These are phyloP conservation scores for Gossypium stocksii DNA, from an alignment of 345 rosid species.

Conservation along the genomic window DNA sequence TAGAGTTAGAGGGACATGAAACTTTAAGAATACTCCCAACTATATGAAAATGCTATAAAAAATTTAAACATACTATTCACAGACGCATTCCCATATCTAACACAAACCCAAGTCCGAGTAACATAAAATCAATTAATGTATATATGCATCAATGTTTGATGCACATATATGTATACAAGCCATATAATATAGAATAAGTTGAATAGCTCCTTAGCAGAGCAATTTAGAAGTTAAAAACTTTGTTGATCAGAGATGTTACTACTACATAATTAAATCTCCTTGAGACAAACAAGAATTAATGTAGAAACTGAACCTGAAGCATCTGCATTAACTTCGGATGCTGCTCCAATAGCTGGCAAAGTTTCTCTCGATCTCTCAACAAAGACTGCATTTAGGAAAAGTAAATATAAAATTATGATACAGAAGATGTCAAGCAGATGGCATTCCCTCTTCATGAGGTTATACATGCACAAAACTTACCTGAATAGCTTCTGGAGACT, in stretches of 20 bases:
- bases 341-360: slow-evolving; percentile 95
- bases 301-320: slow-evolving; percentile 61
- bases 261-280: not conserved
- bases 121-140: not conserved
- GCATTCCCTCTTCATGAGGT: not conserved
- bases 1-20: not conserved
- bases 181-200: not conserved
- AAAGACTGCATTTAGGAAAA: slow-evolving; percentile 54
- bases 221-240: not conserved
- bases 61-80: not conserved
- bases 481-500: slow-evolving; percentile 95
- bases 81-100: not conserved
- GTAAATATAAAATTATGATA: slow-evolving; percentile 16
- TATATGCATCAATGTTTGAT: not conserved
- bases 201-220: not conserved
- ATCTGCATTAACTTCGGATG: slow-evolving; percentile 95
- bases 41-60: not conserved
- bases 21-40: not conserved
- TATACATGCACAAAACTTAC: slow-evolving; percentile 26
- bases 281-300: not conserved
- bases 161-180: not conserved
- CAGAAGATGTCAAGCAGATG: not conserved
- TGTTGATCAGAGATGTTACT: not conserved
- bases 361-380: slow-evolving; percentile 84
- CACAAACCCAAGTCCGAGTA: not conserved